These are phyloP conservation scores for Excoecaria cochinchinensis DNA, from an alignment of 345 rosid genomes.

Conservation along the genomic window DNA sequence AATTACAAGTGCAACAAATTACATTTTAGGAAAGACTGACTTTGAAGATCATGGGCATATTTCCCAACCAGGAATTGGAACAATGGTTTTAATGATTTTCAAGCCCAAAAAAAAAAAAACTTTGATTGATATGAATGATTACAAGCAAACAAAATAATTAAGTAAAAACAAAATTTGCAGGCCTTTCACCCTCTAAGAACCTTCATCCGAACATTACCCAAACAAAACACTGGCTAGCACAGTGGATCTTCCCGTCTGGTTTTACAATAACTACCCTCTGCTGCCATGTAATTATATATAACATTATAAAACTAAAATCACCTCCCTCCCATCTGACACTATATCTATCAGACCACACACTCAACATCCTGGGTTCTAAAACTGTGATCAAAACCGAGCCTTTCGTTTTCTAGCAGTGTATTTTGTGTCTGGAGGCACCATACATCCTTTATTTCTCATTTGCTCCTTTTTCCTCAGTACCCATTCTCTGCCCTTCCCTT, in stretches of 20 bases:
- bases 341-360: neutral
- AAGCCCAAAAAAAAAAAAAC: neutral
- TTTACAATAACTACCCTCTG: neutral
- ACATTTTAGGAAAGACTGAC: too few species aligned
- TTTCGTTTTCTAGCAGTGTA: conserved; percentile 85
- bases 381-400: conserved; percentile 52
- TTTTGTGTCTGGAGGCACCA: conserved; percentile 71
- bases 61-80: too few species aligned
- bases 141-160: neutral
- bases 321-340: neutral
- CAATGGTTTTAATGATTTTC: conserved; percentile 7
- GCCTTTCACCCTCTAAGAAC: neutral
- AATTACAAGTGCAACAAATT: too few species aligned
- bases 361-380: neutral
- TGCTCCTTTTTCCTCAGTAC: conserved; percentile 82
- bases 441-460: conserved; percentile 73
- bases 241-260: neutral
- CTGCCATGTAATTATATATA: neutral
- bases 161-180: neutral
- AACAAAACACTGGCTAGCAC: neutral
- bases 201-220: neutral
- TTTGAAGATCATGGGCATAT: too few species aligned
- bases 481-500: conserved; percentile 77
- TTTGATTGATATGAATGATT: neutral
- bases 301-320: too few species aligned